These are phyloP conservation scores for Lasiosphaeria hispida DNA, from an alignment of 495 filamentous ascomycete genomes.

Conservation along the genomic window DNA sequence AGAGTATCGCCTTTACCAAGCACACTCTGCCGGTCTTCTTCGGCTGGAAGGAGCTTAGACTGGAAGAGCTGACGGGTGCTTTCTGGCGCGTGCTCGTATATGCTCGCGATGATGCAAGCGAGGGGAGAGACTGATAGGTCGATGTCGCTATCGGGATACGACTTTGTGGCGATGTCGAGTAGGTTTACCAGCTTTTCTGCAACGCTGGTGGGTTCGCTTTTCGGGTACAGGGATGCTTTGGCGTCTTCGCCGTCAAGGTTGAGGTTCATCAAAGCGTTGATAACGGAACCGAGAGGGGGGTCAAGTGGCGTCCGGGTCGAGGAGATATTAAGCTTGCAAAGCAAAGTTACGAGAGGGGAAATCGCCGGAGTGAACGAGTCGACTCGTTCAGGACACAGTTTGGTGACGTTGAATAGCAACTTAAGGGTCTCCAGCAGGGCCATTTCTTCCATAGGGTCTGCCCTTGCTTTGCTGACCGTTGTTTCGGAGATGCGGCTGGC, in stretches of 20 bases:
- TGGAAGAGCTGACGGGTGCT: slow-evolving; percentile 62
- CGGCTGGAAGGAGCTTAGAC: slow-evolving; percentile 69
- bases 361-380: slow-evolving; percentile 64
- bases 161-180: slow-evolving; percentile 61
- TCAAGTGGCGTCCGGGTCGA: slow-evolving; percentile 40
- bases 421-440: slow-evolving; percentile 83
- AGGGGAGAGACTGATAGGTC: slow-evolving; percentile 69
- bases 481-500: slow-evolving; percentile 35
- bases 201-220: slow-evolving; percentile 56
- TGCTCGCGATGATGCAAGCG: slow-evolving; percentile 63
- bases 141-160: slow-evolving; percentile 62
- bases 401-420: slow-evolving; percentile 82
- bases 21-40: slow-evolving; percentile 70
- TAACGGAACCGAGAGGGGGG: slow-evolving; percentile 52
- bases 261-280: slow-evolving; percentile 80
- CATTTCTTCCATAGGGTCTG: slow-evolving; percentile 68
- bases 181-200: slow-evolving; percentile 71
- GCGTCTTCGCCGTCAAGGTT: slow-evolving; percentile 52
- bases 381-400: slow-evolving; percentile 46
- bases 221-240: slow-evolving; percentile 61
- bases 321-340: slow-evolving; percentile 44
- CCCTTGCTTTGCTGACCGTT: slow-evolving; percentile 25
- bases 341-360: slow-evolving; percentile 68
- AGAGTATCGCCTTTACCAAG: slow-evolving; percentile 75
- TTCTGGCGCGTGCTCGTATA: slow-evolving; percentile 72